Evolutionary conservation across 2,329 filamentous ascomycete species (phyloP).

Genomic region (Orbilia brochopaga): DNA sequence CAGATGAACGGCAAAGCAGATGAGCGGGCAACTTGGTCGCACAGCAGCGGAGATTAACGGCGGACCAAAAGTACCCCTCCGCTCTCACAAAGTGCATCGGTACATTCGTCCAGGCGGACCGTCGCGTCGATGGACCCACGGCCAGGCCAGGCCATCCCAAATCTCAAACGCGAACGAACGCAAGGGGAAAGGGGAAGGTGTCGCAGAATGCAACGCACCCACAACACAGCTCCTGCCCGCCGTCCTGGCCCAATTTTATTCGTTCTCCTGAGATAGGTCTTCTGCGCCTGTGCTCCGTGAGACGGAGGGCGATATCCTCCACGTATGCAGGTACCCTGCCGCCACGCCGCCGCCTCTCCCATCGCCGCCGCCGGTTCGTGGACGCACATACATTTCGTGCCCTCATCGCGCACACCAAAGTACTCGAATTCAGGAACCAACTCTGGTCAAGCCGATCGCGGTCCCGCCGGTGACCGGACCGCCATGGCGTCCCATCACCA

Average conservation of each 20-base stretch:
- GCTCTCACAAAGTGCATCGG: too few relatives aligned
- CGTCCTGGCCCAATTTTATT: too few relatives aligned
- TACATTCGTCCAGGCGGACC: neutral
- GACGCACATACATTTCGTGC: too few relatives aligned
- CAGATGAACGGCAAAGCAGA: too few relatives aligned
- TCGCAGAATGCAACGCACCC: slow-evolving; percentile 36
- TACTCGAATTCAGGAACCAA: neutral
- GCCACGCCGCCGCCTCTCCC: neutral
- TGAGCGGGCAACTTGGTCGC: slow-evolving; percentile 10
- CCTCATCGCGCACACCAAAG: neutral
- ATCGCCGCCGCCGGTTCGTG: neutral
- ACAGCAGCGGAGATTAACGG: slow-evolving; percentile 46
- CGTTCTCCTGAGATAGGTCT: too few relatives aligned
- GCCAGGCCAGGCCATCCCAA: too few relatives aligned
- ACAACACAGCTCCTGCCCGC: slow-evolving; percentile 31
- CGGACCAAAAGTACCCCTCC: neutral
- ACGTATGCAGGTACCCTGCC: slow-evolving; percentile 48
- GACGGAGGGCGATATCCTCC: too few relatives aligned
- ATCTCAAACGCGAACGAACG: neutral
- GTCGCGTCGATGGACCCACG: neutral
- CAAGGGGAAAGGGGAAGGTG: neutral
- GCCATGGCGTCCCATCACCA: slow-evolving; percentile 1
- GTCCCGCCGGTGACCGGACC: neutral
- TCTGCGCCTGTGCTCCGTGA: too few relatives aligned
- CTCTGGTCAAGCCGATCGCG: too few relatives aligned